Percentiles rank a stretch among this genome's conserved stretches.
These are phyloP conservation scores for Gnomoniopsis sp. DNA, from an alignment of 2,329 filamentous ascomycete genomes.

Conservation along the genomic window DNA sequence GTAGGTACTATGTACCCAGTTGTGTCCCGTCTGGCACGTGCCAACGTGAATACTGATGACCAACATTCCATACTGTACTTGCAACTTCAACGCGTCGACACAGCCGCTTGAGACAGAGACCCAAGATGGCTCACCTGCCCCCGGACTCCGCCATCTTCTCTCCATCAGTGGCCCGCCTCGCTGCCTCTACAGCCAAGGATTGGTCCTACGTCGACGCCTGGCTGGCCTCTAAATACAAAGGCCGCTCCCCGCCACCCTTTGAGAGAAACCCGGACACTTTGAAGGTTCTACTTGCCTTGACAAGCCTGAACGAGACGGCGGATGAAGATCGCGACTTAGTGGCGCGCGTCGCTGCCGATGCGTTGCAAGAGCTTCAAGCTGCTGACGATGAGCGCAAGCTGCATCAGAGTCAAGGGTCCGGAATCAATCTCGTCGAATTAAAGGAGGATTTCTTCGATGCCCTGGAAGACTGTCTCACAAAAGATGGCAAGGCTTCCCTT, in stretches of 20 bases:
- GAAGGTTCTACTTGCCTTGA: conserved; percentile 69
- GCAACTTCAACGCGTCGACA: no score
- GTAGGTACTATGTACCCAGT: no score
- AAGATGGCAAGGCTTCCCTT: conserved; percentile 53
- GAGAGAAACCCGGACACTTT: conserved; percentile 86
- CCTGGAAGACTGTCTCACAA: conserved; percentile 51
- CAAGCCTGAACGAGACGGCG: conserved; percentile 71
- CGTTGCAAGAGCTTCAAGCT: conserved; percentile 49
- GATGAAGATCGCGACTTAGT: conserved; percentile 66
- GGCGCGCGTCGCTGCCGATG: conserved; percentile 55
- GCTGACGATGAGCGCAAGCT: neutral
- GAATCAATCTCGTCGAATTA: conserved; percentile 22
- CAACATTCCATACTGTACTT: no score
- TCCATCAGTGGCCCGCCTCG: conserved; percentile 66
- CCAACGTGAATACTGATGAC: no score
- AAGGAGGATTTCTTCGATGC: conserved; percentile 45
- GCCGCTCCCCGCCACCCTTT: conserved; percentile 64
- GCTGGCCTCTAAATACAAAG: conserved; percentile 68
- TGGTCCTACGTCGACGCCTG: conserved; percentile 87
- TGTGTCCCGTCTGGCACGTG: no score
- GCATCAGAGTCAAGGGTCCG: conserved; percentile 31
- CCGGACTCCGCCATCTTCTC: conserved; percentile 59
- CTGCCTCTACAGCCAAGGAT: conserved; percentile 80
- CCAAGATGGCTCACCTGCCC: conserved; percentile 37
- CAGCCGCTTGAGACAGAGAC: no score